Conservation (phyloP, 1,139 yeast species). For the Geotrichum carabidarum region DNA sequence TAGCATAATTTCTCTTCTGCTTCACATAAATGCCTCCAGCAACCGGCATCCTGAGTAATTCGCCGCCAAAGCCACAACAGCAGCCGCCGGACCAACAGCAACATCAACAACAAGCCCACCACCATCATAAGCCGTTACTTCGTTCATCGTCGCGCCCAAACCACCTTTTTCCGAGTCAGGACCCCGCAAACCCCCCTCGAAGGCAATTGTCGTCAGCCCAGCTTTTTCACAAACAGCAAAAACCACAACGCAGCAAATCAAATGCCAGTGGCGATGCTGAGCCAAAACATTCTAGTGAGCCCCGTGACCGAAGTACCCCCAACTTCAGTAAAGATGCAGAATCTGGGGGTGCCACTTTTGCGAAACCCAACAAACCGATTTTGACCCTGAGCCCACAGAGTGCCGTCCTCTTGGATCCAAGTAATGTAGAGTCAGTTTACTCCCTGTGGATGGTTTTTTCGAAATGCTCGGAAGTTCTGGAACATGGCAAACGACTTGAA, state of each 20-base stretch:
- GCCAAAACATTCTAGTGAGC: background rate
- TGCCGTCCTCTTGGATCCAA: constrained; percentile 38
- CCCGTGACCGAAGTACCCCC: background rate
- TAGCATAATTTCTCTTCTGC: constrained; percentile 1
- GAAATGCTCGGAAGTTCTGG: constrained; percentile 49
- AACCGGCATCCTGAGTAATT: constrained; percentile 5
- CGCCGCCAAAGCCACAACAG: constrained; percentile 3
- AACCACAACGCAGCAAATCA: background rate
- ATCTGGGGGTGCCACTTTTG: background rate
- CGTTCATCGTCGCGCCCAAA: background rate
- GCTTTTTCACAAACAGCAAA: background rate
- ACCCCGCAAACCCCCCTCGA: background rate
- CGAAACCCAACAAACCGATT: constrained; percentile 23
- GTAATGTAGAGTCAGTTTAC: constrained; percentile 39
- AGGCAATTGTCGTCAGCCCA: background rate
- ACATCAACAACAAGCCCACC: background rate
- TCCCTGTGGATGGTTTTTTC: constrained; percentile 51
- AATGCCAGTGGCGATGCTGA: background rate
- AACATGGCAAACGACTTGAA: constrained; percentile 52
- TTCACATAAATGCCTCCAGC: constrained; percentile 9
- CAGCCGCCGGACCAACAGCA: constrained; percentile 2
- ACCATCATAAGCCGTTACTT: background rate
- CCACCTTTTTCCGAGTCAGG: background rate
- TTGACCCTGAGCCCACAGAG: constrained; percentile 32
- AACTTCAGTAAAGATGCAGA: background rate